Evolutionary conservation across 768 basidiomycete genomes (phyloP), one percentile per base, ranked within the genome.

Genomic region (Rhodotorula paludigena): DNA sequence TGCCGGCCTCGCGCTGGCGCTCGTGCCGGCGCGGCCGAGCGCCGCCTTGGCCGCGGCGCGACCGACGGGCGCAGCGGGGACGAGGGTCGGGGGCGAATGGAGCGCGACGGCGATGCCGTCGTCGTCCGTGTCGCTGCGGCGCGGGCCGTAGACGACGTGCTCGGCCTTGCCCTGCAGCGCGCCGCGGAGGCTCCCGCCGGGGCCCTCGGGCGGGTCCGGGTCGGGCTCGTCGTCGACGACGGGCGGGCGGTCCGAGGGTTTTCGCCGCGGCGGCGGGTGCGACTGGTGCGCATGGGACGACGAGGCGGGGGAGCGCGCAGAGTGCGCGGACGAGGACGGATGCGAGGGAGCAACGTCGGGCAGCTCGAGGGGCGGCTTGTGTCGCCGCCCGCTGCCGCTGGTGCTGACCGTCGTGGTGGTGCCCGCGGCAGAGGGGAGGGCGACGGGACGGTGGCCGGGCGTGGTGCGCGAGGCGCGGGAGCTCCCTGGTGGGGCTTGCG

Each of bases 81-180:
- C 36, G 30, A 51, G 32, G 12, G 49, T 32, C 7, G 49, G 49
- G 16, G 49, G 49, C 16, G 49, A 33, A 15, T 15, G 18, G 32
- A 51, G 49, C 41, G 20, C 10, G 49, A 51, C 30, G 28, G 53
- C 48, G 30, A 25, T n/a, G 23, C 48, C 32, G 36, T 66, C 60
- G 51, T 66, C 66, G 28, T 65, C 63, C 25, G 39, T 25, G n/a
- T 30, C 48, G 14, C 12, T 21, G 39, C 63, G 28, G 35, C 64
- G 30, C 21, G 72, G 68, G 20, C 72, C 72, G 36, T 73, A 73
- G 28, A 73, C 72, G 57, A 73, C 72, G 25, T 73, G 72, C 48
- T 73, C 72, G 3, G 68, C 72, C 49, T 66, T 69, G 48, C 72
- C 72, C 62, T 73, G 72, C 48, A 73, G 60, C 36, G 72, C 72